Evolutionary conservation across 495 filamentous ascomycete genomes (phyloP).

Genomic region (Aspergillus coremiiformis): DNA sequence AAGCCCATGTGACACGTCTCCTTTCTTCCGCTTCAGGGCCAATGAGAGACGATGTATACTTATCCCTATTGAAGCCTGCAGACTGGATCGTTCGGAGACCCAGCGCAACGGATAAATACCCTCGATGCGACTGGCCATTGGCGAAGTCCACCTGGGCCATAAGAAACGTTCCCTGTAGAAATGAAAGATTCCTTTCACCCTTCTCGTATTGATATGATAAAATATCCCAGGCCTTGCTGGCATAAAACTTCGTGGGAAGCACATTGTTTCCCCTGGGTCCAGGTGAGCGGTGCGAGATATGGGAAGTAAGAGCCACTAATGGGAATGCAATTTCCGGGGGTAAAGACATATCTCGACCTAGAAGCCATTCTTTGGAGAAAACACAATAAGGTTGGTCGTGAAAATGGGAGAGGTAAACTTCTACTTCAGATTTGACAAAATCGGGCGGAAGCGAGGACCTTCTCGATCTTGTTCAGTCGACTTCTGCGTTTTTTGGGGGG

Average conservation of each 20-base stretch:
- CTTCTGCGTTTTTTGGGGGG: too few relatives aligned
- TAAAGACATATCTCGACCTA: conserved; percentile 8
- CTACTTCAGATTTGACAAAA: conserved; percentile 17
- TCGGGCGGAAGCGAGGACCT: conserved; percentile 4
- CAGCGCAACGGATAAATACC: conserved; percentile 18
- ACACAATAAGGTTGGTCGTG: conserved; percentile 27
- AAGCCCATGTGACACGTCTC: conserved; percentile 24
- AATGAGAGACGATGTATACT: conserved; percentile 1
- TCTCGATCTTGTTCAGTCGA: background rate
- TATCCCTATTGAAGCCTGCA: conserved; percentile 16
- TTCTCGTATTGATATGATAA: conserved; percentile 16
- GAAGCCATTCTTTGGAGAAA: conserved; percentile 20
- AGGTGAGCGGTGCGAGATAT: conserved; percentile 13
- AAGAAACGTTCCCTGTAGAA: conserved; percentile 24
- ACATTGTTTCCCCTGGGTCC: background rate
- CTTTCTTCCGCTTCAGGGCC: conserved; percentile 6
- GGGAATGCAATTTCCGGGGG: conserved; percentile 19
- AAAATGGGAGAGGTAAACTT: conserved; percentile 19
- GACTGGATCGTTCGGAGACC: conserved; percentile 23
- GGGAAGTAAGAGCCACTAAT: conserved; percentile 22
- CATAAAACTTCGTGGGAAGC: conserved; percentile 8
- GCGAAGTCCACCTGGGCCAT: conserved; percentile 25
- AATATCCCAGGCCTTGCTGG: conserved; percentile 19
- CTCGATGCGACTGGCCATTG: conserved; percentile 19
- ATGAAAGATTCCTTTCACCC: conserved; percentile 15